Evolutionary conservation across 371 early-diverging fungal species (phyloP).

Genomic region (Syncephalastrum sp.): DNA sequence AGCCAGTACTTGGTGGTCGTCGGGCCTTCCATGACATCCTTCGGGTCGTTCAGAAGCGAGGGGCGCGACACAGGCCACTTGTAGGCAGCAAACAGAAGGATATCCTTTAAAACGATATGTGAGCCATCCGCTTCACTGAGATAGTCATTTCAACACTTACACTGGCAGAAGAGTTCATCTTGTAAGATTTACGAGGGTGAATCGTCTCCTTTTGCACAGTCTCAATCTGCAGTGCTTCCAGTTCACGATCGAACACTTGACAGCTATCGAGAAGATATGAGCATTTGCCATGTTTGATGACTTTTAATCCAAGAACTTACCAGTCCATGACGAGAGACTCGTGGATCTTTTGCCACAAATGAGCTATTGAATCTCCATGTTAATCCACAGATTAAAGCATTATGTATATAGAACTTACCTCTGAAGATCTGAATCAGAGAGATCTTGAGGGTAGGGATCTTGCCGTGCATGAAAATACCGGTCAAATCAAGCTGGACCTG

Average conservation of each 20-base stretch:
- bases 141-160: conserved; percentile 9
- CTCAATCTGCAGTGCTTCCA: conserved; percentile 97
- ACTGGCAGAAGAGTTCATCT: conserved; percentile 84
- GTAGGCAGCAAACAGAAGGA: conserved; percentile 94
- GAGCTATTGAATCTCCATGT: conserved; percentile 51
- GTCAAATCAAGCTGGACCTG: conserved; percentile 98
- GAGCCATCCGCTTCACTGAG: not conserved
- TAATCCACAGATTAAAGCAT: not conserved
- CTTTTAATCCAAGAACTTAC: too few relatives aligned
- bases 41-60: conserved; percentile 85
- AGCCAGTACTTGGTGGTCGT: conserved; percentile 98
- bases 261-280: conserved; percentile 33
- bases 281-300: too few relatives aligned
- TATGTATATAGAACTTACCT: conserved; percentile 10
- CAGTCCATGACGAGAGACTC: conserved; percentile 92
- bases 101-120: conserved; percentile 71
- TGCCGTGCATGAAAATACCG: conserved; percentile 99
- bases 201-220: conserved; percentile 99
- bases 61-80: conserved; percentile 97
- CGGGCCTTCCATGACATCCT: conserved; percentile 93
- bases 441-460: conserved; percentile 99
- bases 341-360: conserved; percentile 99
- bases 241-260: conserved; percentile 97
- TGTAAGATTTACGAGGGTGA: conserved; percentile 98
- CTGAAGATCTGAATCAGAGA: conserved; percentile 99